phyloP scores from a whole-genome alignment of 257 asterid species.

The Anisodus acutangulus region DNA sequence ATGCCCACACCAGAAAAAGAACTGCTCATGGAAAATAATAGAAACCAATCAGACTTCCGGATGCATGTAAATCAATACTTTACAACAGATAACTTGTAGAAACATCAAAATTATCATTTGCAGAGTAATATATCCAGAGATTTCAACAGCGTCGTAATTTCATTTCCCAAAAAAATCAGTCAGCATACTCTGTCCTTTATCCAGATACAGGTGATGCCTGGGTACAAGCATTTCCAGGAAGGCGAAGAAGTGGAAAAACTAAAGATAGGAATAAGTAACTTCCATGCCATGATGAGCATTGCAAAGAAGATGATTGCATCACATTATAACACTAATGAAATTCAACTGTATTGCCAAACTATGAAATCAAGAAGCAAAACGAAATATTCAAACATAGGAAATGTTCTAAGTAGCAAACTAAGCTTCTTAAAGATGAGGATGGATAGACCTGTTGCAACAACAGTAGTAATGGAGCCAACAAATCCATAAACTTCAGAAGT shows the following conservation, averaged over 20 bases:
- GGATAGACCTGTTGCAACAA: slow-evolving; percentile 69
- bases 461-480: slow-evolving; percentile 90
- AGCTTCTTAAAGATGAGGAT: neutral
- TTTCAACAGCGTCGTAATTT: too few relatives aligned
- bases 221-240: neutral
- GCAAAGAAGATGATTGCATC: neutral
- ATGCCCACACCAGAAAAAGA: slow-evolving; percentile 68
- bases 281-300: neutral
- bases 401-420: neutral
- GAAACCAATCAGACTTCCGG: slow-evolving; percentile 17
- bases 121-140: slow-evolving; percentile 28
- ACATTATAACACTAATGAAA: neutral
- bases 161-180: slow-evolving; percentile 8
- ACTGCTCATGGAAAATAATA: slow-evolving; percentile 46
- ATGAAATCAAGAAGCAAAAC: neutral
- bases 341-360: neutral
- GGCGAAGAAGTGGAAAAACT: neutral
- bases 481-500: slow-evolving; percentile 91
- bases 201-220: neutral
- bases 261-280: neutral
- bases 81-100: neutral
- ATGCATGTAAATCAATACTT: neutral
- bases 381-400: neutral
- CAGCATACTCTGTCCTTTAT: neutral
- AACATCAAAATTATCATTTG: neutral